Conservation (phyloP, 2,329 filamentous ascomycete species). For the Epichloe sibirici region DNA sequence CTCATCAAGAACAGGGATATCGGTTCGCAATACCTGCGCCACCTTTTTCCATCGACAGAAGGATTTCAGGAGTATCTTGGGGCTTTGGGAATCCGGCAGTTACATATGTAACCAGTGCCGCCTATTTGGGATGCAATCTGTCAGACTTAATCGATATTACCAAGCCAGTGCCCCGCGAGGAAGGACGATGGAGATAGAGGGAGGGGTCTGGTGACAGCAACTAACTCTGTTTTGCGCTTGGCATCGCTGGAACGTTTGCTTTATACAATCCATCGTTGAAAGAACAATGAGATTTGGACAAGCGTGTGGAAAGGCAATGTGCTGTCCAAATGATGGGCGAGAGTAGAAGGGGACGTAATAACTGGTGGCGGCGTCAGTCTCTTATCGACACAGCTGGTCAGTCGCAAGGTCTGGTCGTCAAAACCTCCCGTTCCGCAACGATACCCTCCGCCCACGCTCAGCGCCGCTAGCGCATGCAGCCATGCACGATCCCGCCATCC, state of each 20-base stretch:
- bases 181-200: not conserved
- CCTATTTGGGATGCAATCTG: conserved; percentile 28
- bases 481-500: conserved; percentile 8
- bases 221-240: conserved; percentile 46
- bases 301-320: not conserved
- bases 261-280: conserved; percentile 40
- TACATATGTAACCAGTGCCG: conserved; percentile 89
- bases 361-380: not conserved
- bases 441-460: conserved; percentile 5
- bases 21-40: conserved; percentile 56
- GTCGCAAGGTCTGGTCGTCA: not conserved
- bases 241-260: conserved; percentile 47
- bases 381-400: not conserved
- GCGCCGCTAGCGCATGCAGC: not conserved
- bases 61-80: conserved; percentile 70
- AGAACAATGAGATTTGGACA: no score
- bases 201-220: conserved; percentile 20
- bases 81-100: conserved; percentile 83
- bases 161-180: not conserved
- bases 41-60: conserved; percentile 83
- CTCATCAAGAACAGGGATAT: not conserved
- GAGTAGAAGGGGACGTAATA: not conserved
- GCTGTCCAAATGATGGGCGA: not conserved
- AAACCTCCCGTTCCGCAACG: conserved; percentile 5
- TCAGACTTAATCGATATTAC: not conserved